A percentile compares a stretch with the other conserved stretches of the same genome.
Conservation (phyloP, 345 rosid species). For the Trapa incisa region DNA sequence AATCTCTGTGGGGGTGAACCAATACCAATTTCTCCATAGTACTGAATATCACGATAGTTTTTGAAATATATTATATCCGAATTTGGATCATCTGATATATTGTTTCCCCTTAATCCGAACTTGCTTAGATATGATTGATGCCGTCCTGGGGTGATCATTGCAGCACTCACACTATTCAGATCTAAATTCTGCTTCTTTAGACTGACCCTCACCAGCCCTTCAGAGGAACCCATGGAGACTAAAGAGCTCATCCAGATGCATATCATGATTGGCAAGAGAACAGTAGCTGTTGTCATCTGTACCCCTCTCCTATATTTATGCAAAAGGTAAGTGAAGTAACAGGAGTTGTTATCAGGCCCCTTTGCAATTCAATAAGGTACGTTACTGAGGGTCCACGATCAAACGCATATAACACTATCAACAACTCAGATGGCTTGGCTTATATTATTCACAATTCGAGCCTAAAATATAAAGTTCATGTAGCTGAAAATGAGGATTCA, state of each 20-base stretch:
- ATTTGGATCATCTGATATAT: constrained; percentile 2
- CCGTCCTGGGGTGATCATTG: constrained; percentile 15
- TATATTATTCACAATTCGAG: no score
- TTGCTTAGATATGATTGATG: background rate
- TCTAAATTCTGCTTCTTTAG: constrained; percentile 30
- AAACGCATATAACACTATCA: no score
- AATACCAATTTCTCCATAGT: constrained; percentile 52
- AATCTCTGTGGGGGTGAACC: constrained; percentile 55
- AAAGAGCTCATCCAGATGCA: constrained; percentile 21
- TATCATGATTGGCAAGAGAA: constrained; percentile 15
- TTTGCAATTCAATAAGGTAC: no score
- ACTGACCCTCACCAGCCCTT: constrained; percentile 29
- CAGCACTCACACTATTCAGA: constrained; percentile 21
- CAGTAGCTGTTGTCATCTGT: background rate
- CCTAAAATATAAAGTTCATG: no score
- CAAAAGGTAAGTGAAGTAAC: background rate
- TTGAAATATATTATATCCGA: constrained; percentile 32
- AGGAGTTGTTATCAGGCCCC: background rate
- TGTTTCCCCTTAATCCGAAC: background rate
- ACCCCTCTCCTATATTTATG: background rate
- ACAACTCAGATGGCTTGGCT: no score
- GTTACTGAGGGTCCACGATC: no score
- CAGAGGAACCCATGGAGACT: constrained; percentile 11
- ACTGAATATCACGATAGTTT: constrained; percentile 43
- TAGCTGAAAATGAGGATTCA: no score